A percentile compares a stretch with the other conserved stretches of the same genome.
Conservation (phyloP, 2,329 filamentous ascomycete genomes). For the Fusarium burgessii region DNA sequence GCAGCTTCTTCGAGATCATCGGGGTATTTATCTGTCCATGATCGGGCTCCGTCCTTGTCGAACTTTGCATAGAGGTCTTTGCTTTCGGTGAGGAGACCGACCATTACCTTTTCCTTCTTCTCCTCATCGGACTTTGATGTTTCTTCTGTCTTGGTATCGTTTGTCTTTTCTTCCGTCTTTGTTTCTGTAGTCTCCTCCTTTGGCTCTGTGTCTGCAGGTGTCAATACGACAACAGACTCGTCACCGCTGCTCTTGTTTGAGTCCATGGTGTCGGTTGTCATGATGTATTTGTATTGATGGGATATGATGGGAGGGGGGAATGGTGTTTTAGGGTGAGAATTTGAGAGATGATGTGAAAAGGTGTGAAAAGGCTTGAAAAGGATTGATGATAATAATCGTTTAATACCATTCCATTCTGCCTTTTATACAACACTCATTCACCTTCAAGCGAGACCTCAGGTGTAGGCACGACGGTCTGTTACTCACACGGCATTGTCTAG, state of each 20-base stretch:
- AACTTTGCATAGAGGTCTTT: slow-evolving; percentile 59
- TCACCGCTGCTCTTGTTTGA: slow-evolving; percentile 41
- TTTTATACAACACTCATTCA: slow-evolving; percentile 19
- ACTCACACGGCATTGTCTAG: slow-evolving; percentile 28
- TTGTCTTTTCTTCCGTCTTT: slow-evolving; percentile 22
- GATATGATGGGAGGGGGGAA: background rate
- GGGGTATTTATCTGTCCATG: slow-evolving; percentile 68
- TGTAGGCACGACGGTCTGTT: slow-evolving; percentile 23
- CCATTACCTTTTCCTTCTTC: slow-evolving; percentile 37
- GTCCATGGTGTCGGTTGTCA: slow-evolving; percentile 37
- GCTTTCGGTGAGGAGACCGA: slow-evolving; percentile 54
- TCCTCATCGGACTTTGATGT: slow-evolving; percentile 22
- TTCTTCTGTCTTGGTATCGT: slow-evolving; percentile 24
- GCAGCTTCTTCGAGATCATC: slow-evolving; percentile 66
- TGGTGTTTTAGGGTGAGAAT: background rate
- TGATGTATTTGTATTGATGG: background rate
- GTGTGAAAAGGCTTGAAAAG: background rate
- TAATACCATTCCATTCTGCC: background rate
- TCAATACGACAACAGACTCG: slow-evolving; percentile 39
- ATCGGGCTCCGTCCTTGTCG: slow-evolving; percentile 62
- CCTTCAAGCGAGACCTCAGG: background rate
- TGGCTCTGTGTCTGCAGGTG: slow-evolving; percentile 37
- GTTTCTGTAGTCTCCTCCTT: slow-evolving; percentile 27
- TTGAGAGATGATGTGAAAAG: background rate
- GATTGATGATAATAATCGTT: background rate